Base-by-base conservation (phyloP, 768 basidiomycete species). In the Boletellus ananas region DNA sequence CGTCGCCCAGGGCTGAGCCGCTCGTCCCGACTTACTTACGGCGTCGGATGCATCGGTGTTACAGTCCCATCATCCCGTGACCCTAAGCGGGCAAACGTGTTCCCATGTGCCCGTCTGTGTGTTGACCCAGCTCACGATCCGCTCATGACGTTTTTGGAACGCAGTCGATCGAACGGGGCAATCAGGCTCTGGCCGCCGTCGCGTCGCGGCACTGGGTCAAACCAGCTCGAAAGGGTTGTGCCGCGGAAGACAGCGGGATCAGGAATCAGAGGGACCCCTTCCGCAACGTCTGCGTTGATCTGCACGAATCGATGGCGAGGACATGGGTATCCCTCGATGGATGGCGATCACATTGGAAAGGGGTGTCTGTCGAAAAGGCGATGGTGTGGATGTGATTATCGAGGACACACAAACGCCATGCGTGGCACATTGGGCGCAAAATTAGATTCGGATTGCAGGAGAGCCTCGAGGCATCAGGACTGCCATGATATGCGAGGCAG, bases 401-500 rank as follows among this genome's bases (percentile, higher is more conserved):
- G 46, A 43, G 46, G 45, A 55, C 59, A 62, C 54, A 56, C 54
- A 51, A 59, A 55, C 50, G 37, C 53, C 58, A 63, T 52, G 29
- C 47, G 62, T 25, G 50, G 36, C 43, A 34, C 29, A 48, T 43
- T 43, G 42, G 42, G 57, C 57, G 53, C 53, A 62, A 64, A 41
- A 45, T 62, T 47, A 44, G 52, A 55, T 43, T 47, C 43, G 29
- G 51, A 38, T 6, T 27, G 56, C 4, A 42, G 48, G 41, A 37
- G 37, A 12, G 23, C 47, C 47, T 41, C 23, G 34, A 51, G 54
- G 51, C 51, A n/a, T 36, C 58, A 47, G 44, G 41, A 58, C 58
- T 60, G 51, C 33, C 58, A 47, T 58, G 58, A 61, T 48, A 63
- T 64, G 61, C 56, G 51, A 60, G 58, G 56, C 46, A 54, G 48